Conservation (phyloP, 768 basidiomycete genomes). For the Pilatotrama ljubarskyi region DNA sequence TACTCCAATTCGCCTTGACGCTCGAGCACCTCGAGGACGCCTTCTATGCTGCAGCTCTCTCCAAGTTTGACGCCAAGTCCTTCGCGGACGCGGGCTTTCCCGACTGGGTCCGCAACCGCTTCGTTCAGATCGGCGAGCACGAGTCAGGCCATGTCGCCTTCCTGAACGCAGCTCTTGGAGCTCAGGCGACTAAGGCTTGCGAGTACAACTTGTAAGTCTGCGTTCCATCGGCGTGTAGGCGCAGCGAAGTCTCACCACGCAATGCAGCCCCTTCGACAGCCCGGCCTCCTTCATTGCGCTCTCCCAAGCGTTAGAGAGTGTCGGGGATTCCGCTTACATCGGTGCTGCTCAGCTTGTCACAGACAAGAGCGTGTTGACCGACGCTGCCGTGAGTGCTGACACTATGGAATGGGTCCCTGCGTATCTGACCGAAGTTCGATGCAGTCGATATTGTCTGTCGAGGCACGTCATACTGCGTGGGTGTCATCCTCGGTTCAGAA, state of each 20-base stretch:
- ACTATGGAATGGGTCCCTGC: neutral
- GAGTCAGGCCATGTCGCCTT: constrained; percentile 56
- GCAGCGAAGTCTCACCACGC: neutral
- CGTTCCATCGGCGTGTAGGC: neutral
- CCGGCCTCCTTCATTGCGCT: constrained; percentile 43
- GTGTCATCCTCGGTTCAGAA: constrained; percentile 41
- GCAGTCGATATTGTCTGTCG: constrained; percentile 52
- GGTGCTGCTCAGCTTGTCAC: constrained; percentile 52
- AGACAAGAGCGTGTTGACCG: constrained; percentile 48
- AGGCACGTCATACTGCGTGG: constrained; percentile 56
- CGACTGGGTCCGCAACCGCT: constrained; percentile 49
- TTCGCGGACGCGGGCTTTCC: constrained; percentile 51
- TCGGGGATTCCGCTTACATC: constrained; percentile 57
- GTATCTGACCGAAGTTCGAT: neutral
- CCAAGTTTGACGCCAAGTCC: constrained; percentile 43
- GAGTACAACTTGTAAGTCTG: constrained; percentile 54
- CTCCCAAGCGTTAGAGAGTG: constrained; percentile 50
- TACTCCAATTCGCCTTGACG: constrained; percentile 49
- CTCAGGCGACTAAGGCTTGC: constrained; percentile 50
- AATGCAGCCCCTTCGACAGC: constrained; percentile 43
- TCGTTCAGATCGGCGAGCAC: constrained; percentile 55
- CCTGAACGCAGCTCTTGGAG: constrained; percentile 46
- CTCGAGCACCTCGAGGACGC: constrained; percentile 48
- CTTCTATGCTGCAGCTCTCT: constrained; percentile 45
- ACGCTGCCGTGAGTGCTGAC: constrained; percentile 41